Evolutionary conservation across 768 basidiomycete genomes (phyloP), one percentile per base, ranked within the genome.

Genomic region (Termitomyces bulborhizus): DNA sequence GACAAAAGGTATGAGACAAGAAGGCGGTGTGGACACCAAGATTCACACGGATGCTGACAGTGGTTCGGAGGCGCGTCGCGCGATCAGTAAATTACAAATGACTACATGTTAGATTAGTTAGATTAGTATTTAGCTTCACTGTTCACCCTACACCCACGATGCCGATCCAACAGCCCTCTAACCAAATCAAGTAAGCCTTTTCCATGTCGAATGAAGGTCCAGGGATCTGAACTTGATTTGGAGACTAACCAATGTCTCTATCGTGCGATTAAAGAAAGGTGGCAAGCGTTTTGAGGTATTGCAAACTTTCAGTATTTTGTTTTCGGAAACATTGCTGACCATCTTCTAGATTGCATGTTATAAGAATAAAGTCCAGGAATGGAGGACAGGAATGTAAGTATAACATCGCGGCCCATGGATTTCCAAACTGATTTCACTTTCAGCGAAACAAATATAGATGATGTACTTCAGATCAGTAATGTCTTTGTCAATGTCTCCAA

Each of bases 321-420:
- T 7, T 12, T 26, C 4, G 15, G 12, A 12, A 21, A 49, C 4
- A 36, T 21, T n/a, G 18, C 36, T 51, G 7, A 62, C 9, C 21
- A 27, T 39, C 13, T 18, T 26, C 31, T 52, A 79, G 96, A 90
- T 99, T 64, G 96, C 97, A 37, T 97, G 94, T 71, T 99, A 98
- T 77, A 96, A 98, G 78, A 99, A 99, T 73, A 98, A 98, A 72
- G 97, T 99, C 27, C 92, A 95, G 63, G 95, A 97, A 69, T 99
- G 87, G 83, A 77, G 97, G 56, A 92, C 82, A 55, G 94, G 94
- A 58, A 89, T 96, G 86, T 92, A 70, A 67, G 86, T 29, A 18
- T 54, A 27, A 6, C 7, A 34, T 31, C 44, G n/a, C 36, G 54
- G 26, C n/a, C 8, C 46, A 31, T 32, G 8, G 31, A 34, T 43